These are phyloP conservation scores for Lathyrus oleraceus DNA, from an alignment of 306 rosid species.

Conservation along the genomic window DNA sequence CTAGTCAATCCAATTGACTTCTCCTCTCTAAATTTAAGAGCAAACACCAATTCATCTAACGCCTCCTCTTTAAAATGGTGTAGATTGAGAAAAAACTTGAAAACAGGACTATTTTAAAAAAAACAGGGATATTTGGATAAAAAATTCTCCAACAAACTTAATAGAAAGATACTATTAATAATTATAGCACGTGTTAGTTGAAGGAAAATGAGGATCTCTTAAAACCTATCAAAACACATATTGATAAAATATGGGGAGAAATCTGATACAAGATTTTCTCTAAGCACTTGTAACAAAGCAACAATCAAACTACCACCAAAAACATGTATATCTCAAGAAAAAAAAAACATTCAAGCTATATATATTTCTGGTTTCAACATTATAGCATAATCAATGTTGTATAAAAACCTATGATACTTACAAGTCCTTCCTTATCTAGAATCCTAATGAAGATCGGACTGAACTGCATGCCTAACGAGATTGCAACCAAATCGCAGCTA, in stretches of 20 bases:
- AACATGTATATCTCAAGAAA: background rate
- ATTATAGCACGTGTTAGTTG: background rate
- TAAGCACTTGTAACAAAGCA: background rate
- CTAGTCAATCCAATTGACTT: too few species aligned
- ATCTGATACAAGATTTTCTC: background rate
- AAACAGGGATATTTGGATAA: too few species aligned
- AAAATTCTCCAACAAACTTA: background rate
- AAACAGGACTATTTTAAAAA: too few species aligned
- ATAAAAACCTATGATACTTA: conserved; percentile 31
- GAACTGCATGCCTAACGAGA: background rate
- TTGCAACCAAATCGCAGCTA: background rate
- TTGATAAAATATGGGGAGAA: background rate
- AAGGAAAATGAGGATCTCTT: background rate
- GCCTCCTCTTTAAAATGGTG: too few species aligned
- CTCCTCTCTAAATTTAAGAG: too few species aligned
- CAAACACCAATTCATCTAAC: too few species aligned
- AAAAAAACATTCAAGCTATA: background rate
- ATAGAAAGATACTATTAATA: background rate
- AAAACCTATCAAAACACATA: background rate
- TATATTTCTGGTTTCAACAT: conserved; percentile 3
- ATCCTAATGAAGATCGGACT: background rate
- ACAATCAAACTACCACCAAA: background rate
- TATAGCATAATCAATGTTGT: conserved; percentile 17
- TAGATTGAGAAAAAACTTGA: too few species aligned
- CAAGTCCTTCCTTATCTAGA: conserved; percentile 7